Percentiles rank a stretch among this genome's conserved stretches.
phyloP scores from a whole-genome alignment of 305 asterid species.

The Petunia hybrid region DNA sequence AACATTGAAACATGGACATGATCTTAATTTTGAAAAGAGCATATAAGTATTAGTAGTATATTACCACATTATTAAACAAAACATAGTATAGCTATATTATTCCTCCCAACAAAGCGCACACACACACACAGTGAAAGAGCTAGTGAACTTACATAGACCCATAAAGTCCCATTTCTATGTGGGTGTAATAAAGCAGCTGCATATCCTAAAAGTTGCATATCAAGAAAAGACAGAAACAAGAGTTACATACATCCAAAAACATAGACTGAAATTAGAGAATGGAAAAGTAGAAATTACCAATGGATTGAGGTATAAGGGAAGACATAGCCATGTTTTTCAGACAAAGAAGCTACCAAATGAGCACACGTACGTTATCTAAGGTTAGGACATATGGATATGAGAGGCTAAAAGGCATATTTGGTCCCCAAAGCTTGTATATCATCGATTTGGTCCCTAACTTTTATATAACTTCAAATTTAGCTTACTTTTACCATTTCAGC shows the following conservation, averaged over 20 bases:
- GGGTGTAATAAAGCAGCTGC: conserved; percentile 10
- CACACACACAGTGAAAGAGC: neutral
- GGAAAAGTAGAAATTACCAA: neutral
- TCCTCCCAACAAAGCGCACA: neutral
- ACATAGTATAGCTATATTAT: neutral
- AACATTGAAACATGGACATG: too few relatives aligned
- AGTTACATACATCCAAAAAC: neutral
- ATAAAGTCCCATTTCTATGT: neutral
- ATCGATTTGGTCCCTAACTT: neutral
- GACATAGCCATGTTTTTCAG: neutral
- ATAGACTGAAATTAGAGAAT: neutral
- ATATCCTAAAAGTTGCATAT: neutral
- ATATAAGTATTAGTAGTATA: too few relatives aligned
- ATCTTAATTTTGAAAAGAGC: too few relatives aligned
- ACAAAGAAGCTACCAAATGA: neutral
- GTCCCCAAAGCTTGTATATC: neutral
- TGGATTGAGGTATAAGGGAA: conserved; percentile 17
- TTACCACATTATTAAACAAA: too few relatives aligned
- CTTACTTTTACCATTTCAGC: neutral
- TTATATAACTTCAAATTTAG: neutral
- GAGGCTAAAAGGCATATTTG: neutral
- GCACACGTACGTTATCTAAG: neutral
- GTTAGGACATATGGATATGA: neutral
- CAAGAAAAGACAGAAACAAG: neutral
- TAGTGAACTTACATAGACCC: neutral